These are phyloP conservation scores for Hansenula sp. DNA, from an alignment of 1,139 yeast genomes.

Conservation along the genomic window DNA sequence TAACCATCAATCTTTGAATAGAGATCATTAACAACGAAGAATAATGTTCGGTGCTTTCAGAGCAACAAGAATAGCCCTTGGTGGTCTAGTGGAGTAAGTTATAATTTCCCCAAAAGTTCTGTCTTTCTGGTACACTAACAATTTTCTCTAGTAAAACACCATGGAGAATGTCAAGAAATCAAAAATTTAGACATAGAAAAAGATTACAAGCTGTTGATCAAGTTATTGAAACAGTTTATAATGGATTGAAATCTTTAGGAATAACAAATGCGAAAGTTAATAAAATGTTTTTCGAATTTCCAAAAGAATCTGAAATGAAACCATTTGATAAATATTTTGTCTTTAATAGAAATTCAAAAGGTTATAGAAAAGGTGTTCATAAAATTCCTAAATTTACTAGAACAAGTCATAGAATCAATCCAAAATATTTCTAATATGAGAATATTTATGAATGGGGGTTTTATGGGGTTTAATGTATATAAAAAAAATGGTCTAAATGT, in stretches of 20 bases:
- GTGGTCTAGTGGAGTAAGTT: constrained; percentile 87
- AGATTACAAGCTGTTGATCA: constrained; percentile 79
- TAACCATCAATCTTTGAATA: no score
- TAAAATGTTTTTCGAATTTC: constrained; percentile 40
- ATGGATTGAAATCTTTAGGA: constrained; percentile 44
- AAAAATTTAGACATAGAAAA: constrained; percentile 78
- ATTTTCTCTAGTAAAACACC: constrained; percentile 46
- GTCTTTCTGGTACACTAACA: constrained; percentile 2
- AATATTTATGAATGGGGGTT: neutral
- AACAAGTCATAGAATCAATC: constrained; percentile 74
- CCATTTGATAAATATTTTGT: constrained; percentile 85
- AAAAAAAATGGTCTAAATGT: neutral
- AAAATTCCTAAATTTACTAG: constrained; percentile 89
- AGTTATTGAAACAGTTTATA: constrained; percentile 65
- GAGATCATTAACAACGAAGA: no score
- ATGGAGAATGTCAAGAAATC: constrained; percentile 73
- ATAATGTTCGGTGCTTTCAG: constrained; percentile 81
- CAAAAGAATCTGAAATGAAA: constrained; percentile 77
- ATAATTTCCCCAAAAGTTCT: constrained; percentile 19
- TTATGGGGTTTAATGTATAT: neutral
- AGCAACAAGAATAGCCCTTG: constrained; percentile 55
- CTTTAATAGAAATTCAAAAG: constrained; percentile 67
- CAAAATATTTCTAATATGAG: constrained; percentile 71
- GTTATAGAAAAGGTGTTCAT: constrained; percentile 87
- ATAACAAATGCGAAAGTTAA: constrained; percentile 21